Percentiles rank a stretch among this genome's conserved stretches.
phyloP scores from a whole-genome alignment of 306 rosid species.

The Delonix regia region DNA sequence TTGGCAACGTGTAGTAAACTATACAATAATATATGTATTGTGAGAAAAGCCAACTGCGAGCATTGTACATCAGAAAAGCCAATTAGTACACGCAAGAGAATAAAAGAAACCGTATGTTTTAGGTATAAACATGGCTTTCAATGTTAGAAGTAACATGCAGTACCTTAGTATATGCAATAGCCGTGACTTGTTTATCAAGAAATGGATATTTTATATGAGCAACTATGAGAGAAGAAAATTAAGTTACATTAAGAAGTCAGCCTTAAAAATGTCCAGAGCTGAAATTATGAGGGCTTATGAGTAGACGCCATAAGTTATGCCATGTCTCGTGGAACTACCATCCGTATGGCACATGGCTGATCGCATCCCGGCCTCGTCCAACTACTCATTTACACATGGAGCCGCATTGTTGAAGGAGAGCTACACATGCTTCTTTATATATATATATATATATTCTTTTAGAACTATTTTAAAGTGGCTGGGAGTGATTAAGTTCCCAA shows the following conservation, averaged over 20 bases:
- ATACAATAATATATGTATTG: background rate
- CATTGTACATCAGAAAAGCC: background rate
- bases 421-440: background rate
- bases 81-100: constrained; percentile 32
- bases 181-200: constrained; percentile 45
- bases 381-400: constrained; percentile 22
- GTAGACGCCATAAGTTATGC: constrained; percentile 44
- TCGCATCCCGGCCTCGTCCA: constrained; percentile 31
- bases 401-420: constrained; percentile 4
- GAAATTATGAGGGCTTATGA: background rate
- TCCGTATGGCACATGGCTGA: constrained; percentile 52
- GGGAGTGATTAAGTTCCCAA: background rate
- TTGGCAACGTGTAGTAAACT: background rate
- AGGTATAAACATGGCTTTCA: background rate
- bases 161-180: constrained; percentile 35
- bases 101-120: constrained; percentile 4
- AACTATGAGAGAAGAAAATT: constrained; percentile 16
- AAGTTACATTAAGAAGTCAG: constrained; percentile 35
- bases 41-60: constrained; percentile 14
- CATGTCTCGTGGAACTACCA: constrained; percentile 47
- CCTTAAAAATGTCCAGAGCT: constrained; percentile 15
- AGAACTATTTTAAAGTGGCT: background rate
- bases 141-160: constrained; percentile 48
- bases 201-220: constrained; percentile 28
- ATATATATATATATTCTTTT: background rate